Evolutionary conservation across 2,329 filamentous ascomycete species (phyloP), one percentile per base, ranked within the genome.

Genomic region (Parafenestella ontariensis): DNA sequence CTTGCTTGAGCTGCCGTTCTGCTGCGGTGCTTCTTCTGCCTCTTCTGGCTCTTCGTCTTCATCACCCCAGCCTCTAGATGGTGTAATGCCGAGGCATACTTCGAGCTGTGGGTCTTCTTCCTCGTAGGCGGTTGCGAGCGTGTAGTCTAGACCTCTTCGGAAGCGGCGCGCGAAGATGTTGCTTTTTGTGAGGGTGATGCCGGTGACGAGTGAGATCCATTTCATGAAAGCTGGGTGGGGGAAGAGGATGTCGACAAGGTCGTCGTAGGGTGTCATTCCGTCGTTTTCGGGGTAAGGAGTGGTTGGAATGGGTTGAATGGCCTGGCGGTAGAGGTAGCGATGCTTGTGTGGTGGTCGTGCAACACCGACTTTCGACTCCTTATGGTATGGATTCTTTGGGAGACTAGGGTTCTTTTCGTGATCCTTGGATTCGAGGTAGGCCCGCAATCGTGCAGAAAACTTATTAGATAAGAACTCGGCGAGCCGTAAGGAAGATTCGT

Each of bases 291-390:
- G 69, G 54, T 69, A 73, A 37, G 52, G 75, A 58, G 43, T 76
- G 59, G 48, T 77, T 10, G 71, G 68, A 23, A 70, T 66, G 2
- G 66, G 70, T 23, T 76, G 45, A 69, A 81, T 62, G 77, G 78
- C 75, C 64, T 92, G 87, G 55, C 91, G 84, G 76, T 95, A 99
- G 2, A 96, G 81, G 74, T 89, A 99, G 13, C 93, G 90, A 72
- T 97, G 92, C 79, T 99, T 99, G 79, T 99, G 93, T 0, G 95
- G 95, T 34, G 95, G 95, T 28, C 86, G 85, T 6, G 95, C 91
- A 8, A 96, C 89, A 78, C 77, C 37, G 80, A 84, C 58, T 78
- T 78, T 66, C 3, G 68, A 66, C 5, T 64, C 60, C 37, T 62
- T 63, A 50, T 65, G 66, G 45, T 66, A 63, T 1, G 72, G 73